Evolutionary conservation across 805 yeast species (phyloP), one percentile per base, ranked within the genome.

Genomic region (Starmerella etchellsii): DNA sequence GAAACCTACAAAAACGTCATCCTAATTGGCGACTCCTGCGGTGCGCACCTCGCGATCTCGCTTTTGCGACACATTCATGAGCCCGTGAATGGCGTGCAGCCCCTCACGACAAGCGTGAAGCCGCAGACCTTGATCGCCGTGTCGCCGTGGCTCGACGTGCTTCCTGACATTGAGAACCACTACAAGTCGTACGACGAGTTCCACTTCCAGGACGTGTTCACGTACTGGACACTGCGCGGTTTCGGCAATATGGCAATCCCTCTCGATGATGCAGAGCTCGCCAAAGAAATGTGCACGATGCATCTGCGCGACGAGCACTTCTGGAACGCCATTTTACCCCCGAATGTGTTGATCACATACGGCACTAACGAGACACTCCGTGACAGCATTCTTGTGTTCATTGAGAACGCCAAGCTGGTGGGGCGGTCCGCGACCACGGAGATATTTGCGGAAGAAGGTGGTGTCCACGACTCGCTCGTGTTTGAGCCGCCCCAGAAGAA

Each of bases 11-110:
- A 38, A 21, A 44, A 54, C 36, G 48, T 56, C 32, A 39, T 54
- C 6, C 25, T 56, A 2, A 22, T 44, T 28, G 63, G 63, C 19
- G 63, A 59, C 35, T 58, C 62, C 3, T 57, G 57, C 4, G 62
- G 63, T 24, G 62, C 52, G 0, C 52, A 54, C 29, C 42, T 59
- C 15, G 15, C 45, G 6, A 36, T 55, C 15, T 44, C 36, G 21
- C 16, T 48, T 27, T 11, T 34, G 18, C 31, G 32, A 14, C 47
- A 42, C 19, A 18, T 36, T 20, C 25, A 28, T 13, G 4, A n/a
- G 9, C 36, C 41, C 13, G n/a, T 39, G 16, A 19, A 19, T 3
- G 46, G 37, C 3, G 42, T 47, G 10, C 40, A 26, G 16, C n/a
- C 32, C 7, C 16, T 39, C 7, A 25, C 15, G 5, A 18, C 31